These are phyloP conservation scores for Penicillium sp. DNA, from an alignment of 2,329 filamentous ascomycete genomes.

Conservation along the genomic window DNA sequence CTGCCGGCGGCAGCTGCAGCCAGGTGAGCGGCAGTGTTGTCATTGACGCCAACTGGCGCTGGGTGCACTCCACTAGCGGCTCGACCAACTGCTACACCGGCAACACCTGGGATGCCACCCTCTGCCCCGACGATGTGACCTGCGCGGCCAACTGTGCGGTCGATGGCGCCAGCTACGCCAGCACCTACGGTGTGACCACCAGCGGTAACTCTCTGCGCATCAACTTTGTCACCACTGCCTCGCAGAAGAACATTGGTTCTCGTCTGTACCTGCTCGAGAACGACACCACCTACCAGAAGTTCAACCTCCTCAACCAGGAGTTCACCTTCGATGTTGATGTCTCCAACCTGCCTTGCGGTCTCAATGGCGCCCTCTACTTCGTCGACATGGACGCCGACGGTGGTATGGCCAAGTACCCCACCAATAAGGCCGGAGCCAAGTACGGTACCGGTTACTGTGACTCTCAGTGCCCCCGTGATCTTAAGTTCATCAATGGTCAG, in stretches of 20 bases:
- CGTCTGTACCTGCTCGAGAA: conserved; percentile 67
- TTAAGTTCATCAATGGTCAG: conserved; percentile 49
- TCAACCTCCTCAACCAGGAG: conserved; percentile 67
- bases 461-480: conserved; percentile 57
- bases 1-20: conserved; percentile 53
- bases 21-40: conserved; percentile 54
- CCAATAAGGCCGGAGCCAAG: conserved; percentile 60
- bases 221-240: conserved; percentile 48
- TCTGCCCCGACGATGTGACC: conserved; percentile 51
- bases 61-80: conserved; percentile 53
- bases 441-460: conserved; percentile 68
- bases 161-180: conserved; percentile 59
- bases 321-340: conserved; percentile 74
- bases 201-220: conserved; percentile 53
- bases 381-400: conserved; percentile 65
- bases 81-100: conserved; percentile 62
- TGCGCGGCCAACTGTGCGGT: conserved; percentile 61
- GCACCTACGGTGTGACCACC: conserved; percentile 56
- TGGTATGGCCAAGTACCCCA: conserved; percentile 53
- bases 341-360: conserved; percentile 66
- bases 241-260: conserved; percentile 45
- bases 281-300: conserved; percentile 64
- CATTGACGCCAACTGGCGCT: conserved; percentile 62
- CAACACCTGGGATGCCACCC: conserved; percentile 52
- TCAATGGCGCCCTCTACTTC: conserved; percentile 72